Conservation (phyloP, 169 alveolate genomes). For the Cyclospora cayetanensis region DNA sequence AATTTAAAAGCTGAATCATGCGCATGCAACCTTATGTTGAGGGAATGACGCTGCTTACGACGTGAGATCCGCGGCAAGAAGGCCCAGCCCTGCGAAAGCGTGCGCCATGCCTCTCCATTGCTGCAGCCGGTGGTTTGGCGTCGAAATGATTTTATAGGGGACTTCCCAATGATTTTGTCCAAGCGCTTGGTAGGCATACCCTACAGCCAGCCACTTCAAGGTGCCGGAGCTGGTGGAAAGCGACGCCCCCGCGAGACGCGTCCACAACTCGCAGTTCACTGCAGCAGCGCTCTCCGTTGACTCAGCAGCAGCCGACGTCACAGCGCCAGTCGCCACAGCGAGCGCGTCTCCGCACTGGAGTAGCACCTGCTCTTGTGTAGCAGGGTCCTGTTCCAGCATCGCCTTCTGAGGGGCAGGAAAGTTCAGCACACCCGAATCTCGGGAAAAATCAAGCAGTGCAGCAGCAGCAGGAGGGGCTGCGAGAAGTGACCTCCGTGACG, state of each 20-base stretch:
- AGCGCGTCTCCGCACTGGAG: constrained; percentile 54
- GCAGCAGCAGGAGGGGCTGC: too few relatives aligned
- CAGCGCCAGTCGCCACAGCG: constrained; percentile 22
- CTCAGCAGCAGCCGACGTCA: constrained; percentile 18
- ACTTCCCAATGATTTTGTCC: constrained; percentile 32
- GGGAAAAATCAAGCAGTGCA: too few relatives aligned
- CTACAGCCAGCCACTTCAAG: constrained; percentile 21
- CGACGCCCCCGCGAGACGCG: constrained; percentile 55
- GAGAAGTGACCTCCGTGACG: too few relatives aligned
- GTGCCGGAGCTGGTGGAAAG: constrained; percentile 5
- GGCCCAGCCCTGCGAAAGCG: constrained; percentile 26
- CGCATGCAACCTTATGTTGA: too few relatives aligned
- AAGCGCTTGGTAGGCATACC: constrained; percentile 33
- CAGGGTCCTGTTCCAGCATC: constrained; percentile 26
- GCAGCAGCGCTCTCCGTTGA: neutral
- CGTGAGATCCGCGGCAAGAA: constrained; percentile 41
- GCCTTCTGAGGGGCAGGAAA: neutral
- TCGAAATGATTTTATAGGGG: constrained; percentile 31
- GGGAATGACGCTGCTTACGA: constrained; percentile 15
- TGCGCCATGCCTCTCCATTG: constrained; percentile 65
- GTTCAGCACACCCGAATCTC: too few relatives aligned
- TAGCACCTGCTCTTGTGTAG: constrained; percentile 15
- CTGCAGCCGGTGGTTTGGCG: neutral
- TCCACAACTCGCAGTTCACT: constrained; percentile 39
- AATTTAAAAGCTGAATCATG: too few relatives aligned